A percentile compares a stretch with the other conserved stretches of the same genome.
Conservation (phyloP, 371 early-diverging fungal genomes). For the Mortierella sp. region DNA sequence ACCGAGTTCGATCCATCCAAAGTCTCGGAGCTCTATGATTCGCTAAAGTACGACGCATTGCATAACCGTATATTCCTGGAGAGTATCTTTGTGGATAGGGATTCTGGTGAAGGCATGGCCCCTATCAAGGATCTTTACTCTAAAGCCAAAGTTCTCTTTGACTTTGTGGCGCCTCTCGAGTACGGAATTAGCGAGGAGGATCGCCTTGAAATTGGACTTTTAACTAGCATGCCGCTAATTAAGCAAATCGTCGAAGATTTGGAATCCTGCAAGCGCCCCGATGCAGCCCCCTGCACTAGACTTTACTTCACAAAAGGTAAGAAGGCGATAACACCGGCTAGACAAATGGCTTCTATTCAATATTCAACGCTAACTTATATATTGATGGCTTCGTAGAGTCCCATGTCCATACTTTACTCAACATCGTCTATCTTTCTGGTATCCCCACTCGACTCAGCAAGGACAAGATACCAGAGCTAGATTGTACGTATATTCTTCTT, state of each 20-base stretch:
- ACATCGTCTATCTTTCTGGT: slow-evolving; percentile 89
- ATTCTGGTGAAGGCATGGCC: slow-evolving; percentile 29
- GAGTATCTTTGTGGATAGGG: slow-evolving; percentile 66
- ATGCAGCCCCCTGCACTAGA: slow-evolving; percentile 75
- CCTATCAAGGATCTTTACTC: slow-evolving; percentile 78
- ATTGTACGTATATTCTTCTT: slow-evolving; percentile 74
- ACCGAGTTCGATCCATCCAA: slow-evolving; percentile 85
- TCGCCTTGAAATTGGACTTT: slow-evolving; percentile 89
- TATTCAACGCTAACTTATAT: neutral
- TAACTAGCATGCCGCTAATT: slow-evolving; percentile 84
- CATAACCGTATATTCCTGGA: slow-evolving; percentile 93
- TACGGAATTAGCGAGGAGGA: slow-evolving; percentile 90
- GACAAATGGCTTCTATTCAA: neutral
- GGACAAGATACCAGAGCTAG: slow-evolving; percentile 87
- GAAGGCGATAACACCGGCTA: neutral
- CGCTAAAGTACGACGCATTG: slow-evolving; percentile 94
- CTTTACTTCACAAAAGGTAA: slow-evolving; percentile 96
- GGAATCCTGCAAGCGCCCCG: slow-evolving; percentile 65
- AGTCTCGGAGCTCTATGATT: slow-evolving; percentile 94
- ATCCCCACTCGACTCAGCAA: slow-evolving; percentile 81
- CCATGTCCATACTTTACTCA: slow-evolving; percentile 90
- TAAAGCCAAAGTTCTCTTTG: slow-evolving; percentile 88
- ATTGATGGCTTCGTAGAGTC: slow-evolving; percentile 70
- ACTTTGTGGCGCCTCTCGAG: slow-evolving; percentile 93
- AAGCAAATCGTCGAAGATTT: slow-evolving; percentile 84